Evolutionary conservation across 2,329 filamentous ascomycete genomes (phyloP), one percentile per base, ranked within the genome.

Genomic region (Torrubiella hemipterigena): DNA sequence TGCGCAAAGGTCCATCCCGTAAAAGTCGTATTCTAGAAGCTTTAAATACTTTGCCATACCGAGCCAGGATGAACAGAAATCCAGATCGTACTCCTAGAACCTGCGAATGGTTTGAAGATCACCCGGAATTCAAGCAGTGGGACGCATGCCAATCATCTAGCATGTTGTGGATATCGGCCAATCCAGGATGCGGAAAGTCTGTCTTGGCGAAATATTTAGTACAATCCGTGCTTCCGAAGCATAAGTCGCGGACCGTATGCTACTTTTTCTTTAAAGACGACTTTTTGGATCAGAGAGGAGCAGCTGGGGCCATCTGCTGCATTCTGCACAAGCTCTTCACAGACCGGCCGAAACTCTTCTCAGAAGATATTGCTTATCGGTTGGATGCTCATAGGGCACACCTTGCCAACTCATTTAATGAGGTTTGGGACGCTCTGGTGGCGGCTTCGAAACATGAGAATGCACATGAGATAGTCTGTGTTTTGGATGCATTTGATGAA

Each of bases 231-330:
- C 33, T 55, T 3, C 30, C 30, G 4, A 37, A 22, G 1, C 38
- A 13, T 1, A 25, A 24, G 10, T 32, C 34, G 3, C 38, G 39
- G 23, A 50, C 39, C 3, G 43, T 42, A 11, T 55, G 50, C 29
- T 59, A 58, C 31, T 61, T 57, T 42, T 60, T 59, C 40, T 63
- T 63, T 46, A 60, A 61, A 20, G 56, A 61, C 12, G 56, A 59
- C 17, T 51, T 49, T 17, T 41, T 49, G 6, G 49, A 57, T 16
- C 54, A 61, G 26, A 52, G 35, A n/a, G 47, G 29, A 7, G 19
- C 38, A 6, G 37, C 36, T 7, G 38, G 19, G 25, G 57, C 57
- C 10, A 22, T 63, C 1, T 46, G 49, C 20, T 50, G 45, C 15
- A 41, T 63, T 1, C 26, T 64, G 5, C 52, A 49, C n/a, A 57